Conservation (phyloP, 805 yeast species). For the Yamadazyma laniorum region DNA sequence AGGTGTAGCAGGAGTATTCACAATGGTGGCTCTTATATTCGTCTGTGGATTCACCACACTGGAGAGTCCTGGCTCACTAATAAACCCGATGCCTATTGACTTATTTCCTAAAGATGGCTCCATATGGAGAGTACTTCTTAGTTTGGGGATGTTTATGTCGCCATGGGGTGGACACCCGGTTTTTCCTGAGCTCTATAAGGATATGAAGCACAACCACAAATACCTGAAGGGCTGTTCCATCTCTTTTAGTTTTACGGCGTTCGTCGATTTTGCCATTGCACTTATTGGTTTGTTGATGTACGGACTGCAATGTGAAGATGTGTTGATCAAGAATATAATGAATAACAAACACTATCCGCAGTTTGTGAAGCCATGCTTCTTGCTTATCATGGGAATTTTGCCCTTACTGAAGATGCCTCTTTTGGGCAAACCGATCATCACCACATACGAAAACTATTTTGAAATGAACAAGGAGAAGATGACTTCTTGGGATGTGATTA, state of each 20-base stretch:
- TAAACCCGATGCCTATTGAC: constrained; percentile 43
- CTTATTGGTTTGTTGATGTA: constrained; percentile 75
- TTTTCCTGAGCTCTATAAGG: constrained; percentile 69
- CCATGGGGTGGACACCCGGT: constrained; percentile 87
- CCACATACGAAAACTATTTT: constrained; percentile 34
- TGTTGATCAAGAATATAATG: constrained; percentile 74
- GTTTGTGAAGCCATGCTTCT: constrained; percentile 40
- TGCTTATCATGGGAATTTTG: constrained; percentile 35
- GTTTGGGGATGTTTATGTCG: constrained; percentile 69
- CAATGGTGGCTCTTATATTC: constrained; percentile 46
- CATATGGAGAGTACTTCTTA: constrained; percentile 37
- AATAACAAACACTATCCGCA: constrained; percentile 65
- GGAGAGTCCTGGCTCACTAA: constrained; percentile 54
- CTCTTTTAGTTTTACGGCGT: constrained; percentile 57
- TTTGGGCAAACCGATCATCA: constrained; percentile 37
- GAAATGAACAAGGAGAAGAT: constrained; percentile 3
- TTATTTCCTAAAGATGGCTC: constrained; percentile 31
- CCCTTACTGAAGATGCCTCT: constrained; percentile 44
- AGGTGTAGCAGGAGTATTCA: constrained; percentile 56
- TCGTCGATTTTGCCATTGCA: constrained; percentile 62
- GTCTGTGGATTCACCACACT: constrained; percentile 44
- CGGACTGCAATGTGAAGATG: constrained; percentile 66
- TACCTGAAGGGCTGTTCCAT: constrained; percentile 51
- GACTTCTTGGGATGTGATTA: constrained; percentile 1
- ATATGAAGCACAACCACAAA: constrained; percentile 67